Conservation (phyloP, 192 early-diverging fungal genomes). For the Gorgonomyces haynaldii region DNA sequence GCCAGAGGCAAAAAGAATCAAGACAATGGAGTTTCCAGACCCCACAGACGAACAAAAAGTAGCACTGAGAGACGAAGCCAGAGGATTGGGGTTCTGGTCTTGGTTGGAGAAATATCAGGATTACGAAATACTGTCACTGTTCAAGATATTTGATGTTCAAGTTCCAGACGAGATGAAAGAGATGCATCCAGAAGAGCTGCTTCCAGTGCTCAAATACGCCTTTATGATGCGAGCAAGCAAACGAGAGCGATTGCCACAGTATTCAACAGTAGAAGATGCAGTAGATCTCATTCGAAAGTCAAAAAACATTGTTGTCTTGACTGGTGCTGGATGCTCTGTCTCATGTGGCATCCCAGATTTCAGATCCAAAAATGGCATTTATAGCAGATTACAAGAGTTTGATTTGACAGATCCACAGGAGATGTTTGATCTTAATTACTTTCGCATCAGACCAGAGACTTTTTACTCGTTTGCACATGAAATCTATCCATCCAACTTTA, state of each 20-base stretch:
- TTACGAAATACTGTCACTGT: slow-evolving; percentile 42
- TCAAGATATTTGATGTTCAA: slow-evolving; percentile 48
- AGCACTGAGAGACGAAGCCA: slow-evolving; percentile 24
- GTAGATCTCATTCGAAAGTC: slow-evolving; percentile 13
- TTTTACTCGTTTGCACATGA: slow-evolving; percentile 95
- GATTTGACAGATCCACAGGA: slow-evolving; percentile 82
- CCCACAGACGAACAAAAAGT: not conserved
- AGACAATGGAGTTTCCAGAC: not conserved
- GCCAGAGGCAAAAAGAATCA: not conserved
- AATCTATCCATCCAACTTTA: slow-evolving; percentile 80
- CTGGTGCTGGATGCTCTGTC: slow-evolving; percentile 69
- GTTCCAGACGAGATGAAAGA: slow-evolving; percentile 15
- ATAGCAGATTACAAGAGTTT: slow-evolving; percentile 70
- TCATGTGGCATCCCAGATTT: slow-evolving; percentile 97
- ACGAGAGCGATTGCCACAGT: slow-evolving; percentile 5
- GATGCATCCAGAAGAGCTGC: slow-evolving; percentile 7
- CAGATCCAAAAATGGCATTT: slow-evolving; percentile 85
- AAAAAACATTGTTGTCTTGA: slow-evolving; percentile 77
- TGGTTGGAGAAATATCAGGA: slow-evolving; percentile 57
- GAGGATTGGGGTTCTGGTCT: slow-evolving; percentile 33
- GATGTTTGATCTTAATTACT: slow-evolving; percentile 91
- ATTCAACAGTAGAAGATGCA: slow-evolving; percentile 10
- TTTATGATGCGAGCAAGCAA: slow-evolving; percentile 3
- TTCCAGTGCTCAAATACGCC: slow-evolving; percentile 17
- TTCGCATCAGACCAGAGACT: slow-evolving; percentile 68